These are phyloP conservation scores for Trichocladium uniseriatum DNA, from an alignment of 495 filamentous ascomycete species.

Conservation along the genomic window DNA sequence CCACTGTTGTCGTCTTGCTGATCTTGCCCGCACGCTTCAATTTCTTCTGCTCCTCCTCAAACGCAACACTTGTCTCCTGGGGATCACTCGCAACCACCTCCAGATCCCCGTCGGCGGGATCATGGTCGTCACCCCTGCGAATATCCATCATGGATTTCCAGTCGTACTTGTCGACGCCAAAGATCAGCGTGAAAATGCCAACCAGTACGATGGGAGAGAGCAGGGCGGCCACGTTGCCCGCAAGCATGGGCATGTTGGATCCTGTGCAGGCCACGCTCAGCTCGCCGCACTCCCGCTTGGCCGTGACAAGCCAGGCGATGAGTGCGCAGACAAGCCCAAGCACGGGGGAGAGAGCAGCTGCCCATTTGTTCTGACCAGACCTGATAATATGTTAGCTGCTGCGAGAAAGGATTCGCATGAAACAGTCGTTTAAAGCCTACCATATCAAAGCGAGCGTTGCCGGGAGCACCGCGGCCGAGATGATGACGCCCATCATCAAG, in stretches of 20 bases:
- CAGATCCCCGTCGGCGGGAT: constrained; percentile 60
- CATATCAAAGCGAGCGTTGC: constrained; percentile 74
- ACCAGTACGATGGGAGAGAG: constrained; percentile 73
- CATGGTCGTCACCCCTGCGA: constrained; percentile 72
- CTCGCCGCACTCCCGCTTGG: constrained; percentile 63
- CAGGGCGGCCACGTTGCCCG: constrained; percentile 69
- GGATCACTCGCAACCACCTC: constrained; percentile 56
- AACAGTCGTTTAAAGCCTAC: not conserved
- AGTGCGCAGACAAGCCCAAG: constrained; percentile 69
- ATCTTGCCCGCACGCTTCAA: constrained; percentile 66
- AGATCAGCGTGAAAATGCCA: constrained; percentile 64
- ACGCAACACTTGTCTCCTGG: constrained; percentile 26
- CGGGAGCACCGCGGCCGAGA: constrained; percentile 75
- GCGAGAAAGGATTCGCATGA: not conserved
- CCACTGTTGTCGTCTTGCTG: constrained; percentile 65
- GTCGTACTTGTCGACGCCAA: constrained; percentile 78
- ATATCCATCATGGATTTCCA: constrained; percentile 81
- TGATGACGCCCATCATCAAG: constrained; percentile 86
- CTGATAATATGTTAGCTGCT: not conserved
- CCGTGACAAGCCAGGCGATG: constrained; percentile 85
- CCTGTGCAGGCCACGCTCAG: constrained; percentile 71
- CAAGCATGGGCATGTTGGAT: constrained; percentile 80
- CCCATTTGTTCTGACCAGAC: constrained; percentile 75
- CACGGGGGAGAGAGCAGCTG: constrained; percentile 63
- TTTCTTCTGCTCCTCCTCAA: constrained; percentile 55